Evolutionary conservation across 2,329 filamentous ascomycete species (phyloP).

Genomic region (Lecanicillium sp.): DNA sequence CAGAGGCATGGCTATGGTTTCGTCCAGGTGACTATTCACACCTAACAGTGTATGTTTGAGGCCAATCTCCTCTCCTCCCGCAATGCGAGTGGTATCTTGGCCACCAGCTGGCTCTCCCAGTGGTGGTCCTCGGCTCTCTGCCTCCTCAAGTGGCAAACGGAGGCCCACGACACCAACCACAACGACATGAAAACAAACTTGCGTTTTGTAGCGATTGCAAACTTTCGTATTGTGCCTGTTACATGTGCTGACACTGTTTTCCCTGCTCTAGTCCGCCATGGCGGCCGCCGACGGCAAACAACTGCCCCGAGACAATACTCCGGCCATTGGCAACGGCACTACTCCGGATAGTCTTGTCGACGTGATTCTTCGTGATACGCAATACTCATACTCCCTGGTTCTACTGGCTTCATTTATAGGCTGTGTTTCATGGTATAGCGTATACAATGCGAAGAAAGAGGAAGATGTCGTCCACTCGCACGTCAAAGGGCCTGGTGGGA

Average conservation of each 20-base stretch:
- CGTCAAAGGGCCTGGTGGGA: slow-evolving; percentile 74
- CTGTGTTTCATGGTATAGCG: slow-evolving; percentile 43
- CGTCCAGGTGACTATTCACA: slow-evolving; percentile 3
- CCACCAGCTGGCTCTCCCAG: no score
- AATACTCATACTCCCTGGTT: slow-evolving; percentile 44
- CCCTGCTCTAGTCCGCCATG: slow-evolving; percentile 22
- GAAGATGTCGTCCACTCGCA: slow-evolving; percentile 38
- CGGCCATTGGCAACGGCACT: slow-evolving; percentile 10
- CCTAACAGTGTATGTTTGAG: slow-evolving; percentile 1
- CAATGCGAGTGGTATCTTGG: no score
- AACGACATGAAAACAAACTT: not conserved
- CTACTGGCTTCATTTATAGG: slow-evolving; percentile 44
- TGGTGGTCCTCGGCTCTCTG: no score
- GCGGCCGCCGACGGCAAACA: slow-evolving; percentile 24
- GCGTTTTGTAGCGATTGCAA: not conserved
- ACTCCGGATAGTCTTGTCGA: slow-evolving; percentile 26
- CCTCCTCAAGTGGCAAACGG: not conserved
- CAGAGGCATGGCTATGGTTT: slow-evolving; percentile 6
- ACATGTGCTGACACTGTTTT: not conserved
- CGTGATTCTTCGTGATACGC: slow-evolving; percentile 34
- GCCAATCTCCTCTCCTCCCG: not conserved
- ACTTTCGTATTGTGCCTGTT: not conserved
- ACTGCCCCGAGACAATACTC: slow-evolving; percentile 11
- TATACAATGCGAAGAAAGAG: slow-evolving; percentile 40
- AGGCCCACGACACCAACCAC: not conserved